These are phyloP conservation scores for Geotrichum armillariae DNA, from an alignment of 1,139 yeast species.

Conservation along the genomic window DNA sequence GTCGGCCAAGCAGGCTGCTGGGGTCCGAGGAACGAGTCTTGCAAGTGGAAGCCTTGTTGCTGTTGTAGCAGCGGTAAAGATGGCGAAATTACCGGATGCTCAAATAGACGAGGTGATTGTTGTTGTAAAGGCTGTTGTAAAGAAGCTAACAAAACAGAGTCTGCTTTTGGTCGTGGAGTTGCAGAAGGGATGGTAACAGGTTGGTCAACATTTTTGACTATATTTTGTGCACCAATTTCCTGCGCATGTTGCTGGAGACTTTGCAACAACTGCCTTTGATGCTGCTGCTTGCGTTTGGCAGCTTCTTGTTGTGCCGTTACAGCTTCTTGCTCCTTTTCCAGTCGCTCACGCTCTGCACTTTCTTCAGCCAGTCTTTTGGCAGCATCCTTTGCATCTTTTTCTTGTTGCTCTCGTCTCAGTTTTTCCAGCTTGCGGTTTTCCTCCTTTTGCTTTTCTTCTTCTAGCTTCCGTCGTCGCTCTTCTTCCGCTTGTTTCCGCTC, in stretches of 20 bases:
- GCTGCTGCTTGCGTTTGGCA: slow-evolving; percentile 23
- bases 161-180: slow-evolving; percentile 18
- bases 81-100: slow-evolving; percentile 8
- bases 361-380: slow-evolving; percentile 19
- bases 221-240: slow-evolving; percentile 16
- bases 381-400: slow-evolving; percentile 20
- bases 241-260: slow-evolving; percentile 25
- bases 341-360: slow-evolving; percentile 18
- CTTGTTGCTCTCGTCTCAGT: slow-evolving; percentile 22
- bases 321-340: slow-evolving; percentile 16
- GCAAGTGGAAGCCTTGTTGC: slow-evolving; percentile 10
- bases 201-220: slow-evolving; percentile 11
- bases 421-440: slow-evolving; percentile 25
- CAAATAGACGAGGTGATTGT: slow-evolving; percentile 15
- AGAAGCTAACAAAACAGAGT: slow-evolving; percentile 17
- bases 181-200: slow-evolving; percentile 15
- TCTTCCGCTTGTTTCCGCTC: slow-evolving; percentile 42
- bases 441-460: slow-evolving; percentile 47
- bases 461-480: slow-evolving; percentile 35
- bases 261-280: slow-evolving; percentile 26
- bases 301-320: slow-evolving; percentile 16
- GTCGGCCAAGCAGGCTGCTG: slow-evolving; percentile 9
- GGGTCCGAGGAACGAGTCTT: slow-evolving; percentile 14
- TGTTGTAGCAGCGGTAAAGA: slow-evolving; percentile 12
- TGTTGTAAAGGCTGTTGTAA: slow-evolving; percentile 18